Conservation (phyloP, 2,329 filamentous ascomycete genomes). For the Colletotrichum caudatum region DNA sequence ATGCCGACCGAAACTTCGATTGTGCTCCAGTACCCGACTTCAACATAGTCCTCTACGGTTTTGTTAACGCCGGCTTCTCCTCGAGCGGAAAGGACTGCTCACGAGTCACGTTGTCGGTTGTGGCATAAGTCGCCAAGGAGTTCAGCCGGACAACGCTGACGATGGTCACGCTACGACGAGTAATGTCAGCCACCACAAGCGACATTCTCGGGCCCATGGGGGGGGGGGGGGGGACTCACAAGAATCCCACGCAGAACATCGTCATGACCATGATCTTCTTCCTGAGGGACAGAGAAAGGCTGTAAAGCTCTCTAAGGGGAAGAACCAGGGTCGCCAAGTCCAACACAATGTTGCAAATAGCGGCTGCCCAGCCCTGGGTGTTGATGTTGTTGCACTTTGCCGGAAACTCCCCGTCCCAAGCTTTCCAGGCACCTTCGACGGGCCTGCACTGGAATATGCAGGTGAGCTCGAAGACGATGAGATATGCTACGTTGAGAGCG, state of each 20-base stretch:
- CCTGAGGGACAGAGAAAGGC: constrained; percentile 54
- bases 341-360: constrained; percentile 49
- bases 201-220: not conserved
- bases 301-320: constrained; percentile 55
- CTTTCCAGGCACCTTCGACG: constrained; percentile 40
- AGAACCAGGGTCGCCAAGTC: constrained; percentile 49
- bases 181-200: not conserved
- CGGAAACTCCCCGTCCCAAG: constrained; percentile 45
- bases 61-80: constrained; percentile 48
- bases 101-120: constrained; percentile 44
- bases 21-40: constrained; percentile 38
- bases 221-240: constrained; percentile 45
- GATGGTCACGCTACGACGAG: constrained; percentile 48
- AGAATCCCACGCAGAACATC: constrained; percentile 59
- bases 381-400: constrained; percentile 50
- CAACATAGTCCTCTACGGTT: constrained; percentile 47
- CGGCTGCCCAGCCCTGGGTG: constrained; percentile 47
- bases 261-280: constrained; percentile 58
- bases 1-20: constrained; percentile 39
- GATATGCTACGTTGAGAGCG: constrained; percentile 43
- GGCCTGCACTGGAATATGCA: constrained; percentile 44
- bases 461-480: constrained; percentile 47
- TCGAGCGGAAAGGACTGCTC: not conserved
- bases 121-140: constrained; percentile 35
- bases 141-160: constrained; percentile 50